These are phyloP conservation scores for Fusarium concolor DNA, from an alignment of 2,329 filamentous ascomycete genomes.

Conservation along the genomic window DNA sequence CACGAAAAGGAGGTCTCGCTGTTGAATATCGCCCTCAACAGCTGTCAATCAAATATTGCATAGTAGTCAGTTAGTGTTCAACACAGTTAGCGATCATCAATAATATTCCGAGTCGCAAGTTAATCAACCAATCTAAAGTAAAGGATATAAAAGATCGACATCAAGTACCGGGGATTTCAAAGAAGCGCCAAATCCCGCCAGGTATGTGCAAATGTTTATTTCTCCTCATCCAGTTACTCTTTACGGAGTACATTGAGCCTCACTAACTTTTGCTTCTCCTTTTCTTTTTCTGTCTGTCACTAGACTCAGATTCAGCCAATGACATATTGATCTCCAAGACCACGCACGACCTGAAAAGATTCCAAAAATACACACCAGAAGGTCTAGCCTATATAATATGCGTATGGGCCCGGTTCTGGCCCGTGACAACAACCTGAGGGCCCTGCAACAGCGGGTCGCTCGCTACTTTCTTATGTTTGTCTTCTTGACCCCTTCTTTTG, in stretches of 20 bases:
- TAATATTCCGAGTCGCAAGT: slow-evolving; percentile 1
- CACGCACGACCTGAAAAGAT: slow-evolving; percentile 9
- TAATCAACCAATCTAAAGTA: slow-evolving; percentile 1
- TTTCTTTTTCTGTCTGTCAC: neutral
- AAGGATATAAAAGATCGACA: slow-evolving; percentile 17
- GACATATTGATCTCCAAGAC: neutral
- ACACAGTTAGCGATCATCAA: neutral
- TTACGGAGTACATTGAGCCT: slow-evolving; percentile 4
- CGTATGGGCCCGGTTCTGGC: slow-evolving; percentile 9
- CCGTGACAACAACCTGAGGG: slow-evolving; percentile 14
- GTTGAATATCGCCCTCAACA: neutral
- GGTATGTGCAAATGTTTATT: slow-evolving; percentile 8
- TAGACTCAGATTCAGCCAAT: slow-evolving; percentile 2
- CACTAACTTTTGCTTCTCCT: neutral
- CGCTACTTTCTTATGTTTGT: slow-evolving; percentile 9
- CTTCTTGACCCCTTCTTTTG: neutral
- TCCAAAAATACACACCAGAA: slow-evolving; percentile 35
- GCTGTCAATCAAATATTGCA: neutral
- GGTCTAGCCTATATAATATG: neutral
- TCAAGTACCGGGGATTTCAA: neutral
- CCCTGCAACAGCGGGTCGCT: slow-evolving; percentile 22
- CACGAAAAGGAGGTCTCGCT: neutral
- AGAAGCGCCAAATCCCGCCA: neutral
- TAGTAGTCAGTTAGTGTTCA: neutral
- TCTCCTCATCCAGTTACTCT: neutral